Conservation (phyloP, 2,329 filamentous ascomycete species). For the Thielaviopsis populi region DNA sequence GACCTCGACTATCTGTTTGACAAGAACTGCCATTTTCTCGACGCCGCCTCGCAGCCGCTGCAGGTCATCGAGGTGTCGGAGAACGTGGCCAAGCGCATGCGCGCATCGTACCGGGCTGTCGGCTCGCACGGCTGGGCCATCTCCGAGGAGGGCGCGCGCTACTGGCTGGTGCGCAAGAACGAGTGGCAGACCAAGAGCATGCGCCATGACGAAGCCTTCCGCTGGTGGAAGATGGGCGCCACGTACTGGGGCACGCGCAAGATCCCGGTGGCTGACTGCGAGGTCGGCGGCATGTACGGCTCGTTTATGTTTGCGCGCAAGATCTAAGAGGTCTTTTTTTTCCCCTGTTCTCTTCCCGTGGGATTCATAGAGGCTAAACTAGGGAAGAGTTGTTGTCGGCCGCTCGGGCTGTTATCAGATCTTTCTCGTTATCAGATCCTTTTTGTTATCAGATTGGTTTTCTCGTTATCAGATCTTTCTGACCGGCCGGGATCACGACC, state of each 20-base stretch:
- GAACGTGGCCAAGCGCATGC: conserved; percentile 48
- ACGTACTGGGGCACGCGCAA: conserved; percentile 79
- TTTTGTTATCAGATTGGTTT: not conserved
- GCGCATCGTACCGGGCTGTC: conserved; percentile 47
- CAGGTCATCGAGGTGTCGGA: conserved; percentile 63
- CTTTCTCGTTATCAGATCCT: not conserved
- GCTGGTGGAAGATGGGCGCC: conserved; percentile 72
- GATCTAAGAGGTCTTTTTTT: conserved; percentile 27
- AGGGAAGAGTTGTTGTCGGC: not conserved
- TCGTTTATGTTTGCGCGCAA: conserved; percentile 48
- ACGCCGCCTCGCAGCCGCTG: conserved; percentile 47
- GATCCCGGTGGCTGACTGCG: conserved; percentile 77
- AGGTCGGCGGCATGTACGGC: conserved; percentile 90
- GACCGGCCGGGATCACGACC: not conserved
- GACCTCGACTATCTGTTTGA: conserved; percentile 39
- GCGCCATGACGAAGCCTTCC: conserved; percentile 32
- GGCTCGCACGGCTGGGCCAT: conserved; percentile 52
- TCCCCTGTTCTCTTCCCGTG: not conserved
- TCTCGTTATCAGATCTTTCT: not conserved
- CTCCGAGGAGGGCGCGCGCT: conserved; percentile 50
- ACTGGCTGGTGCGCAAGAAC: conserved; percentile 50
- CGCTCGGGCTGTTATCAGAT: not conserved
- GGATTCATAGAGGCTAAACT: not conserved
- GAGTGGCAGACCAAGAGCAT: conserved; percentile 23
- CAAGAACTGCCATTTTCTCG: conserved; percentile 41